phyloP scores from a whole-genome alignment of 495 filamentous ascomycete genomes.

The Aspergillus funiculosus region DNA sequence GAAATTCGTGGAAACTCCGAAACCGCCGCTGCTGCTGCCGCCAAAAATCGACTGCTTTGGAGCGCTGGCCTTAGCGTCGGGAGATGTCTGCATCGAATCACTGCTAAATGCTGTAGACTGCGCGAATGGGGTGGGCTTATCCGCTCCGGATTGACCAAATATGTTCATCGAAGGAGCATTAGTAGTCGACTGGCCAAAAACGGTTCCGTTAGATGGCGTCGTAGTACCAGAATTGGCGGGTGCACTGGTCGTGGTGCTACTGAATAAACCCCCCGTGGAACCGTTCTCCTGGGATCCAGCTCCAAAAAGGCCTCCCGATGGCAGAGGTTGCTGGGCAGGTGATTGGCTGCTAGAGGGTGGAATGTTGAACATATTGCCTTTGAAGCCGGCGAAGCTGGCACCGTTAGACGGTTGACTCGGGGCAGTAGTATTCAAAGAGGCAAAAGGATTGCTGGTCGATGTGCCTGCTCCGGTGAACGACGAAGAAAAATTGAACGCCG shows the following conservation, averaged over 20 bases:
- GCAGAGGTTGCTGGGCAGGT: slow-evolving; percentile 20
- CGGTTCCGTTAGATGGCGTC: slow-evolving; percentile 18
- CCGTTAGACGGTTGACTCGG: slow-evolving; percentile 18
- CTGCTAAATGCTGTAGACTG: slow-evolving; percentile 22
- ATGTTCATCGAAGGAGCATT: slow-evolving; percentile 20
- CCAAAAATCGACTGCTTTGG: slow-evolving; percentile 21
- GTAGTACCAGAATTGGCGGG: slow-evolving; percentile 15
- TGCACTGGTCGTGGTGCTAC: slow-evolving; percentile 20
- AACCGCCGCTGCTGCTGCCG: slow-evolving; percentile 11
- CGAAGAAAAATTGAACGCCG: slow-evolving; percentile 37
- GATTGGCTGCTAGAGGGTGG: slow-evolving; percentile 18
- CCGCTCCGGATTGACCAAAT: slow-evolving; percentile 21
- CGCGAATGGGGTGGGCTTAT: slow-evolving; percentile 23
- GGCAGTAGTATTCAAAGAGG: slow-evolving; percentile 22
- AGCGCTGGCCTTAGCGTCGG: slow-evolving; percentile 30
- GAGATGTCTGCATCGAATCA: slow-evolving; percentile 44
- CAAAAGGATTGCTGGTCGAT: slow-evolving; percentile 39
- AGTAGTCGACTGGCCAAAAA: slow-evolving; percentile 23
- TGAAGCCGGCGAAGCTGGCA: slow-evolving; percentile 25
- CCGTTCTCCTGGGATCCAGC: slow-evolving; percentile 14
- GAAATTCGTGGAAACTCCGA: slow-evolving; percentile 15
- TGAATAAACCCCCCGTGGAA: slow-evolving; percentile 20
- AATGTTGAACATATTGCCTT: slow-evolving; percentile 34
- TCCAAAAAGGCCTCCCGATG: slow-evolving; percentile 22
- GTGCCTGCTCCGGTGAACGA: slow-evolving; percentile 22